Conservation (phyloP, 2,329 filamentous ascomycete species). For the Alternaria ventricosa region DNA sequence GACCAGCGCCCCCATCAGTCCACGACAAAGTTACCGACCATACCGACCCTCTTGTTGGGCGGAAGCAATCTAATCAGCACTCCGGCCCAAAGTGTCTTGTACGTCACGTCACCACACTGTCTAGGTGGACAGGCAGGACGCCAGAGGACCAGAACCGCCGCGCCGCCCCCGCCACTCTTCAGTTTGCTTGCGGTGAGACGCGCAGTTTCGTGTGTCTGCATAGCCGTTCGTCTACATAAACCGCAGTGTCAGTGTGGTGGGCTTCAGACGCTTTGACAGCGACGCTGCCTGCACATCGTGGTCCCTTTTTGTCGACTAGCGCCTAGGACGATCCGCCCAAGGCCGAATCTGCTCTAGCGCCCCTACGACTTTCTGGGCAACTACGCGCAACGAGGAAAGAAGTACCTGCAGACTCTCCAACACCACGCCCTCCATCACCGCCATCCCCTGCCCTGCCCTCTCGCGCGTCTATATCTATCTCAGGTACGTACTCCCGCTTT, state of each 20-base stretch:
- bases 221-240: slow-evolving; percentile 7
- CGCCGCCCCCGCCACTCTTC: background rate
- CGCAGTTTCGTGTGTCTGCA: background rate
- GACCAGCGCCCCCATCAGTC: slow-evolving; percentile 4
- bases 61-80: slow-evolving; percentile 17
- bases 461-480: slow-evolving; percentile 26
- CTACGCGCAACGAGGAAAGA: slow-evolving; percentile 46
- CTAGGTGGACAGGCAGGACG: background rate
- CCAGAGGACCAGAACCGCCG: background rate
- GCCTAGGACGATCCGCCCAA: slow-evolving; percentile 27
- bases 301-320: slow-evolving; percentile 19
- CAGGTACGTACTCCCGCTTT: slow-evolving; percentile 40
- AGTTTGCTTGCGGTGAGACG: background rate
- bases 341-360: slow-evolving; percentile 32
- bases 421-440: slow-evolving; percentile 38
- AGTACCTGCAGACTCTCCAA: slow-evolving; percentile 45
- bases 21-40: background rate
- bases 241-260: slow-evolving; percentile 9
- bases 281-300: slow-evolving; percentile 27
- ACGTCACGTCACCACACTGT: slow-evolving; percentile 7
- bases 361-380: slow-evolving; percentile 33
- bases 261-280: slow-evolving; percentile 19
- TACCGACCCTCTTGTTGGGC: slow-evolving; percentile 15
- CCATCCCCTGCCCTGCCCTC: slow-evolving; percentile 37
- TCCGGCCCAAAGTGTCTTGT: slow-evolving; percentile 2